phyloP scores from a whole-genome alignment of 768 basidiomycete genomes.

The Pleurotus djamor region DNA sequence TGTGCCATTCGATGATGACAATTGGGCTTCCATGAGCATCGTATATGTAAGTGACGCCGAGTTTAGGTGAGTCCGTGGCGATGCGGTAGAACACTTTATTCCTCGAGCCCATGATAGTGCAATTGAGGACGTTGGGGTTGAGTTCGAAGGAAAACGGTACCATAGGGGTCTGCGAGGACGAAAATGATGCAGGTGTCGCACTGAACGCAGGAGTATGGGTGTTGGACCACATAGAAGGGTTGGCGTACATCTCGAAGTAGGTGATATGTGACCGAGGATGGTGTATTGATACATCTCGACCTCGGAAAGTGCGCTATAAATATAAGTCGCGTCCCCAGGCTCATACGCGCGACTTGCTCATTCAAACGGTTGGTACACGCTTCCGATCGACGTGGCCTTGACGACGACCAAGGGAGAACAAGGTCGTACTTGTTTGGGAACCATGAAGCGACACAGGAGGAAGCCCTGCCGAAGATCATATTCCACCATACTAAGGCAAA shows the following conservation, averaged over 20 bases:
- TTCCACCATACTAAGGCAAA: neutral
- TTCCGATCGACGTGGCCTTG: neutral
- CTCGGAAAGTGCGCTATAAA: no score
- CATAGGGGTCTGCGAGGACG: constrained; percentile 21
- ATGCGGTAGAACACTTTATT: constrained; percentile 46
- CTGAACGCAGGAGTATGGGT: constrained; percentile 50
- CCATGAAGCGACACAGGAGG: neutral
- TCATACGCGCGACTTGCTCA: neutral
- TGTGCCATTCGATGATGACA: constrained; percentile 58
- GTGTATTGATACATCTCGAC: no score
- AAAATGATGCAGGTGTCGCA: constrained; percentile 53
- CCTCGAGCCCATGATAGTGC: constrained; percentile 47
- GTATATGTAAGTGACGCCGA: constrained; percentile 53
- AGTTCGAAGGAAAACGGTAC: constrained; percentile 47
- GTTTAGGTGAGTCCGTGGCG: constrained; percentile 45
- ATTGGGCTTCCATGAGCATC: constrained; percentile 42
- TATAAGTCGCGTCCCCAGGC: no score
- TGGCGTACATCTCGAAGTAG: neutral
- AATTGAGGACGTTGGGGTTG: constrained; percentile 53
- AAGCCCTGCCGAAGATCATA: neutral
- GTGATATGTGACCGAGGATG: neutral
- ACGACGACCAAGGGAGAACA: neutral
- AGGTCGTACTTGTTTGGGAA: neutral
- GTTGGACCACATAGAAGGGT: neutral
- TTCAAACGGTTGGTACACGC: neutral